A percentile compares a stretch with the other conserved stretches of the same genome.
Evolutionary conservation across 805 yeast species (phyloP).

Genomic region (Spathaspora passalidarum): DNA sequence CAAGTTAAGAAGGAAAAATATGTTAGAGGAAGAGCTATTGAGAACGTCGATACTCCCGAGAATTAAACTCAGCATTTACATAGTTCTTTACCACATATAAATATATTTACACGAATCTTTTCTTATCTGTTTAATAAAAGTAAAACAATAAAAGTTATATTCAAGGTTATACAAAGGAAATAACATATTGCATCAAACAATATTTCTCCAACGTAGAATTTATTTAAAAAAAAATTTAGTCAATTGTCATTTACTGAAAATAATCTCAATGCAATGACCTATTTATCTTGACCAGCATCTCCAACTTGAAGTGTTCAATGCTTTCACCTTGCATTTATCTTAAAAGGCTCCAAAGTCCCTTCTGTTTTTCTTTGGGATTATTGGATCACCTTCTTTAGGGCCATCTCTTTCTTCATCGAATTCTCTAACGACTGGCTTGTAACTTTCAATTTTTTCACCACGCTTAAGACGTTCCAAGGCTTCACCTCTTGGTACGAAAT

Average conservation of each 20-base stretch:
- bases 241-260: no score
- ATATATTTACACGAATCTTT: neutral
- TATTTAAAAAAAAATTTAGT: neutral
- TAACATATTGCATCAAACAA: neutral
- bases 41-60: slow-evolving; percentile 24
- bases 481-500: slow-evolving; percentile 1
- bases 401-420: neutral
- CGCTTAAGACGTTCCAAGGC: neutral
- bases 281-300: no score
- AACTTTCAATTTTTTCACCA: slow-evolving; percentile 1
- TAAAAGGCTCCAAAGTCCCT: no score
- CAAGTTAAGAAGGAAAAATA: slow-evolving; percentile 58
- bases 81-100: neutral
- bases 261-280: no score
- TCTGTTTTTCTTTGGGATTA: neutral
- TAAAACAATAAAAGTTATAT: neutral
- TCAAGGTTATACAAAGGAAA: neutral
- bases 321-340: no score
- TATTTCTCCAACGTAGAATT: neutral
- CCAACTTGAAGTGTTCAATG: no score
- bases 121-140: neutral
- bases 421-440: neutral
- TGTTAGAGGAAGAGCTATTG: slow-evolving; percentile 54
- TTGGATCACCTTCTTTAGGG: neutral
- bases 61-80: neutral